A percentile compares a stretch with the other conserved stretches of the same genome.
Evolutionary conservation across 306 rosid genomes (phyloP).

Genomic region (Cucurbita pepo): DNA sequence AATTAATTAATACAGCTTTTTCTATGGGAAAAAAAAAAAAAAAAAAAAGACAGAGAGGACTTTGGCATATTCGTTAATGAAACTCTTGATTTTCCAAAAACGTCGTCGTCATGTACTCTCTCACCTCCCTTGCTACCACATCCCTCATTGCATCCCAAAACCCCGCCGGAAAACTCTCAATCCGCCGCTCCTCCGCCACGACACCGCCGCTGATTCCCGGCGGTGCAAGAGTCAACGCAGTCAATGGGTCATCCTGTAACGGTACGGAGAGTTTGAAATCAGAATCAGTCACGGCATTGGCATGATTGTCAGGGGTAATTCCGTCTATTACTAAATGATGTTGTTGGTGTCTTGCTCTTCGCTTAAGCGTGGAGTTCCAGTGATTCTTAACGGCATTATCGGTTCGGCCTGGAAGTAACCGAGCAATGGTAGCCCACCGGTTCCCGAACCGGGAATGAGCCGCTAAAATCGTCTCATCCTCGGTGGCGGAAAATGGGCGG

Average conservation of each 20-base stretch:
- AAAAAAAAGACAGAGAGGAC: not conserved
- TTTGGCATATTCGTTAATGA: constrained; percentile 3
- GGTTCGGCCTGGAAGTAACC: constrained; percentile 77
- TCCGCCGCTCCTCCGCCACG: not conserved
- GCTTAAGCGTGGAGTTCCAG: constrained; percentile 89
- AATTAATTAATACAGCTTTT: not conserved
- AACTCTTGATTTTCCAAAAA: constrained; percentile 35
- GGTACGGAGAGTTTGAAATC: not conserved
- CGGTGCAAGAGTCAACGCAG: constrained; percentile 83
- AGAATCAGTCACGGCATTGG: not conserved
- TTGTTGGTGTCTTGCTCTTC: constrained; percentile 21
- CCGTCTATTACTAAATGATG: not conserved
- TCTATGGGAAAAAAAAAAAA: not conserved
- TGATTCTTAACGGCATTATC: constrained; percentile 92
- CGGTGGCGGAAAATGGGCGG: constrained; percentile 58
- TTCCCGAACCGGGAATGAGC: constrained; percentile 74
- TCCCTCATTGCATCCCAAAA: constrained; percentile 83
- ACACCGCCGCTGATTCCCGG: constrained; percentile 31
- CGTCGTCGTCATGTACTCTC: constrained; percentile 58
- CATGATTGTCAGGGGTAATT: not conserved
- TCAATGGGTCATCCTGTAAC: constrained; percentile 52
- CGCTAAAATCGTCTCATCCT: constrained; percentile 56
- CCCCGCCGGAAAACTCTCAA: constrained; percentile 38
- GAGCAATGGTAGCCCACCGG: constrained; percentile 95
- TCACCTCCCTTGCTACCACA: constrained; percentile 76